Evolutionary conservation across 2,329 filamentous ascomycete species (phyloP).

Genomic region (Fusarium burgessii): DNA sequence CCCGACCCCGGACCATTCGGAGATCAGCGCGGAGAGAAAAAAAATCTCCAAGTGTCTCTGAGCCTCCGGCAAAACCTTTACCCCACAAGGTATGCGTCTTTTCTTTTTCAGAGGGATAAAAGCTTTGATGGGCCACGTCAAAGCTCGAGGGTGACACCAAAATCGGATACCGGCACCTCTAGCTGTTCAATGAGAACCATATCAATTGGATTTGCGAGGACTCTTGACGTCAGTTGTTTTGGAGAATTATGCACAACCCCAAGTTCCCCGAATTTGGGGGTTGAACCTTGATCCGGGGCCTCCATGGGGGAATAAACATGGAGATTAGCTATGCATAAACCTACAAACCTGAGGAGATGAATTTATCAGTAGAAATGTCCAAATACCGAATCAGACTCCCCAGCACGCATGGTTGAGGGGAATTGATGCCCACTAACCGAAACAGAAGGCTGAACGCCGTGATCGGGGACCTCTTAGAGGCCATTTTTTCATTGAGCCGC

Average conservation of each 20-base stretch:
- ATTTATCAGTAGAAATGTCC: background rate
- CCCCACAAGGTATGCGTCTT: slow-evolving; percentile 12
- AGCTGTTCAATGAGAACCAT: background rate
- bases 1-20: slow-evolving; percentile 13
- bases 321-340: slow-evolving; percentile 2
- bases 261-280: slow-evolving; percentile 5
- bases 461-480: background rate
- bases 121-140: slow-evolving; percentile 13
- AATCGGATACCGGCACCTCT: slow-evolving; percentile 24
- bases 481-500: background rate
- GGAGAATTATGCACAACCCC: background rate
- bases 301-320: slow-evolving; percentile 7
- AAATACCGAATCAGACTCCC: background rate
- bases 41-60: background rate
- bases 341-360: background rate
- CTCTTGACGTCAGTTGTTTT: background rate
- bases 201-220: background rate
- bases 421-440: background rate
- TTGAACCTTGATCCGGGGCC: slow-evolving; percentile 23
- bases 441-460: background rate
- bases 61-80: slow-evolving; percentile 22
- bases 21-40: slow-evolving; percentile 10
- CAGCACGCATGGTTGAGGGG: background rate
- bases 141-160: slow-evolving; percentile 1
- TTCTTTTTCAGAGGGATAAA: slow-evolving; percentile 21